A percentile compares a stretch with the other conserved stretches of the same genome.
phyloP scores from a whole-genome alignment of 2,329 filamentous ascomycete genomes.

The Trematosphaeria pertusa region DNA sequence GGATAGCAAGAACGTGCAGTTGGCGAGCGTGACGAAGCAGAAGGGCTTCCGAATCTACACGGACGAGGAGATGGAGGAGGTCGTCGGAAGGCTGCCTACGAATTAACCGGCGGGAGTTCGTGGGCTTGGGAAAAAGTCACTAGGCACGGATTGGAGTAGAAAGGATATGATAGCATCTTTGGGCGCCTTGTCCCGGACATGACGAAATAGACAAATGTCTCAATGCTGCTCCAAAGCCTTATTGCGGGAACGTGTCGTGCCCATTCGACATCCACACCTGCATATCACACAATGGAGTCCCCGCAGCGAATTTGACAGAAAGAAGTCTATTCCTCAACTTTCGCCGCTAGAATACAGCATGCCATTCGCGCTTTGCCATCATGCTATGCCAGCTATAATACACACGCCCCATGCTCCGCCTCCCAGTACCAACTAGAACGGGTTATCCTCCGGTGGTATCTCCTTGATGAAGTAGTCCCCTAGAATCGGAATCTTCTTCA shows the following conservation, averaged over 20 bases:
- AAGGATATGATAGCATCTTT: constrained; percentile 21
- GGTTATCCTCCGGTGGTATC: constrained; percentile 69
- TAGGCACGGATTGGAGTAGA: no score
- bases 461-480: constrained; percentile 63
- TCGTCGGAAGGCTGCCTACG: constrained; percentile 77
- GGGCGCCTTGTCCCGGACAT: constrained; percentile 24
- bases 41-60: constrained; percentile 98
- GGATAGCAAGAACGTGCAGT: constrained; percentile 97
- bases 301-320: constrained; percentile 22
- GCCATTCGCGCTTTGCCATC: constrained; percentile 18
- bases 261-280: no score
- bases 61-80: constrained; percentile 94
- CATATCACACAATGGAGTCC: no score
- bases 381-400: constrained; percentile 25
- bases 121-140: constrained; percentile 6
- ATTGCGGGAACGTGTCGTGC: no score
- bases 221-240: no score
- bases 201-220: constrained; percentile 36
- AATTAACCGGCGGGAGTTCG: constrained; percentile 46
- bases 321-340: constrained; percentile 38
- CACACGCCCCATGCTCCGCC: constrained; percentile 12
- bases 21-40: constrained; percentile 97
- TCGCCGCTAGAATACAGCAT: constrained; percentile 39
- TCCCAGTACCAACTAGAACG: constrained; percentile 49
- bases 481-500: constrained; percentile 66